Conservation (phyloP, 1,139 yeast genomes). For the Candida sp. region DNA sequence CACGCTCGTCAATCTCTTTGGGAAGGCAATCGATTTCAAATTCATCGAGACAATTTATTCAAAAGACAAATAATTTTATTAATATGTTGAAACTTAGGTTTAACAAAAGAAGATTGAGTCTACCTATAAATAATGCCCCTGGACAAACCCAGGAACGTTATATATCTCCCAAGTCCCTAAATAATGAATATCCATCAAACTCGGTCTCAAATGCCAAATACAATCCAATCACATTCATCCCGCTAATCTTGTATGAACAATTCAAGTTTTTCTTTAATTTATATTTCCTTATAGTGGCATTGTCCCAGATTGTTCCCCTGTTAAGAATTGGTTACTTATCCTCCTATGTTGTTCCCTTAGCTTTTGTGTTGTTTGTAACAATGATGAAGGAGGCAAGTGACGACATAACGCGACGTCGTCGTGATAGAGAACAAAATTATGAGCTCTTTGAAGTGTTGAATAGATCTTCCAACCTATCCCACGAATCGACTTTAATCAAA, state of each 20-base stretch:
- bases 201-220: conserved; percentile 94
- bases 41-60: conserved; percentile 12
- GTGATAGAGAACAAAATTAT: conserved; percentile 86
- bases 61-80: conserved; percentile 17
- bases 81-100: conserved; percentile 25
- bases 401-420: conserved; percentile 83
- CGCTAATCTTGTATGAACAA: conserved; percentile 88
- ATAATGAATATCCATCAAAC: conserved; percentile 58
- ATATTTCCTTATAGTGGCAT: conserved; percentile 87
- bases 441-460: conserved; percentile 75
- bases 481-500: conserved; percentile 39
- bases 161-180: conserved; percentile 32
- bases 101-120: conserved; percentile 20
- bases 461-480: conserved; percentile 21
- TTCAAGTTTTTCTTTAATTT: conserved; percentile 95
- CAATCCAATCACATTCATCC: conserved; percentile 83
- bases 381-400: conserved; percentile 96
- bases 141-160: conserved; percentile 20
- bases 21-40: conserved; percentile 13
- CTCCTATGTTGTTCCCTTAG: conserved; percentile 90
- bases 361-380: conserved; percentile 87
- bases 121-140: conserved; percentile 5
- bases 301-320: conserved; percentile 91
- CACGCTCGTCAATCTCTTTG: conserved; percentile 16
- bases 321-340: conserved; percentile 91